Conservation (phyloP, 192 early-diverging fungal species). For the Chytriomyces sp. region DNA sequence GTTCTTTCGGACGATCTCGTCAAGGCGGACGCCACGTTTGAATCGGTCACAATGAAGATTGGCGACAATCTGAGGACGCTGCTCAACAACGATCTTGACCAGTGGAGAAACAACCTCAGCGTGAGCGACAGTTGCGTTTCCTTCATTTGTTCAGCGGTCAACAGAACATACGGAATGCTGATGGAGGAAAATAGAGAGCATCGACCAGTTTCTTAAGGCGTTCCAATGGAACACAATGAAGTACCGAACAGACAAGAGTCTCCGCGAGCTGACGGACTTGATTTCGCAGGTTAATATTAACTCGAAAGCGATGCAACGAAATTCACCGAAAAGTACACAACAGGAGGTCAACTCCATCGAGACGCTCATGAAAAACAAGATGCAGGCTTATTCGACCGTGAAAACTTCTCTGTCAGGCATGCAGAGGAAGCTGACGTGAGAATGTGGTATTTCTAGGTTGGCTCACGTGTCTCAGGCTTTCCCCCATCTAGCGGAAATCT, state of each 20-base stretch:
- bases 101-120: constrained; percentile 65
- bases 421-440: constrained; percentile 80
- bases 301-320: no score
- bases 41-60: constrained; percentile 76
- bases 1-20: constrained; percentile 91
- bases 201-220: constrained; percentile 82
- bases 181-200: constrained; percentile 79
- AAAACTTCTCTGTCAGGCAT: constrained; percentile 81
- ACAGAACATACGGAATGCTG: no score
- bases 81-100: constrained; percentile 61
- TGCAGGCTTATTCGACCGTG: constrained; percentile 81
- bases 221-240: constrained; percentile 98
- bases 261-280: constrained; percentile 79
- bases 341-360: constrained; percentile 90
- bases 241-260: constrained; percentile 90
- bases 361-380: constrained; percentile 85
- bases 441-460: constrained; percentile 9
- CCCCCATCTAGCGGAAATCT: constrained; percentile 73
- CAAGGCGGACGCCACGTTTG: constrained; percentile 80
- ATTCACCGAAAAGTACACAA: no score
- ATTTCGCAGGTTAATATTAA: constrained; percentile 78
- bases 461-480: background rate
- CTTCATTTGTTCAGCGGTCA: no score
- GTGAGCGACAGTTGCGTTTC: constrained; percentile 91
- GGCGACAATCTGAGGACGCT: constrained; percentile 83